phyloP scores from a whole-genome alignment of 2,329 filamentous ascomycete species.

The Xylariaceae sp. region DNA sequence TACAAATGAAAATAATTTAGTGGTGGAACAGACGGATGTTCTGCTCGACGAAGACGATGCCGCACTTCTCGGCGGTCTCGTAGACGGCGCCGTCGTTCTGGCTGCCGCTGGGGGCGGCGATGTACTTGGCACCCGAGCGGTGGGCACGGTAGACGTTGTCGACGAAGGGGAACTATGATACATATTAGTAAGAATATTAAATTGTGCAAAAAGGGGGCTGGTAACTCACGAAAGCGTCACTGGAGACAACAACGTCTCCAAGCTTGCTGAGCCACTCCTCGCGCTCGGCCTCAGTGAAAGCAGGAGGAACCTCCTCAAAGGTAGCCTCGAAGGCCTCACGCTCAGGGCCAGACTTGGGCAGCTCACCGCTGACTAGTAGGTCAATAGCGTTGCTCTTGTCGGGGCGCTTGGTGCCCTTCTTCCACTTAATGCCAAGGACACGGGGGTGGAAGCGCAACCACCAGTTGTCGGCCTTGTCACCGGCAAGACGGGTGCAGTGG shows the following conservation, averaged over 20 bases:
- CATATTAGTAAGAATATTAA: slow-evolving; percentile 1
- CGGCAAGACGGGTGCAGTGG: slow-evolving; percentile 94
- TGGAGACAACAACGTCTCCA: slow-evolving; percentile 76
- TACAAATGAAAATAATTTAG: slow-evolving; percentile 40
- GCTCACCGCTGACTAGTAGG: slow-evolving; percentile 82
- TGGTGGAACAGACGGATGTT: slow-evolving; percentile 92
- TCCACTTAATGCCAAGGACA: slow-evolving; percentile 86
- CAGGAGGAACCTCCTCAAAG: slow-evolving; percentile 80
- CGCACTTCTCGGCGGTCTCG: slow-evolving; percentile 83
- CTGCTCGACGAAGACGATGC: slow-evolving; percentile 94
- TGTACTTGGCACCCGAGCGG: slow-evolving; percentile 88
- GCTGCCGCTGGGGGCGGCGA: slow-evolving; percentile 86
- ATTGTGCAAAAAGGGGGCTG: not conserved
- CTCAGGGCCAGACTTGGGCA: slow-evolving; percentile 79
- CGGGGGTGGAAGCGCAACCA: slow-evolving; percentile 97
- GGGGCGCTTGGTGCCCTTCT: slow-evolving; percentile 91
- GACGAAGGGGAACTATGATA: slow-evolving; percentile 87
- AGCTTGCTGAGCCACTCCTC: slow-evolving; percentile 81
- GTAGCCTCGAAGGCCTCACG: slow-evolving; percentile 79
- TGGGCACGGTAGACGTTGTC: slow-evolving; percentile 94
- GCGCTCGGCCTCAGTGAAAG: slow-evolving; percentile 80
- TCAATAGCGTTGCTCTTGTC: slow-evolving; percentile 99
- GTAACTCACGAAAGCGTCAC: slow-evolving; percentile 85
- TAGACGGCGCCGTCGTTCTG: slow-evolving; percentile 80
- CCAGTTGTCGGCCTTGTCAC: slow-evolving; percentile 99